Percentiles rank a stretch among this genome's conserved stretches.
phyloP scores from a whole-genome alignment of 345 rosid genomes.

The Cardiospermum halicacabum region DNA sequence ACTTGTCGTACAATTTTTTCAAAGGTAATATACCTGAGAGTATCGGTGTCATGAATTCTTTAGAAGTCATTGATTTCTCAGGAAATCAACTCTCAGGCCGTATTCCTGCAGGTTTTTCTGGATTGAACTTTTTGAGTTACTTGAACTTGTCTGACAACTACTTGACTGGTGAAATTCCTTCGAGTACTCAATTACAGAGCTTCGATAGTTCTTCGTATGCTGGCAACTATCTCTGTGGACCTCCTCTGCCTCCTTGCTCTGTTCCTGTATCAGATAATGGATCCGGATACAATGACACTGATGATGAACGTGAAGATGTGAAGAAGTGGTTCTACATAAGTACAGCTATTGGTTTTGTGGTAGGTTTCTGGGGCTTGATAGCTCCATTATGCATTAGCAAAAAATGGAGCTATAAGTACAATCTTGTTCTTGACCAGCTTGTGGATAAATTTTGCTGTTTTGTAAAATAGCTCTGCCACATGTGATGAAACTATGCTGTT shows the following conservation, averaged over 20 bases:
- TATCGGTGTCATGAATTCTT: neutral
- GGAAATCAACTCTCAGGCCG: neutral
- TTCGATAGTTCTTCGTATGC: neutral
- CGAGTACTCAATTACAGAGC: neutral
- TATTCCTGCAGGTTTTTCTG: slow-evolving; percentile 2
- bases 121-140: neutral
- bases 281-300: neutral
- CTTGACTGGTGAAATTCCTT: neutral
- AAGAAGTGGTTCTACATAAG: neutral
- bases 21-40: neutral
- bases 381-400: neutral
- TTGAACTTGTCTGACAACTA: neutral
- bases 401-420: neutral
- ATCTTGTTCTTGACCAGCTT: neutral
- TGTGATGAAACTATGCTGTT: neutral
- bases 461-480: neutral
- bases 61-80: slow-evolving; percentile 1
- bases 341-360: slow-evolving; percentile 4
- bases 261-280: neutral
- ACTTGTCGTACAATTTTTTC: neutral
- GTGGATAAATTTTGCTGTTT: neutral
- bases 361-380: neutral
- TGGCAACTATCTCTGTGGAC: slow-evolving; percentile 9
- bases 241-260: neutral
- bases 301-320: neutral